These are phyloP conservation scores for Oryza australiensis DNA, from an alignment of 176 grass and related monocot species.

Conservation along the genomic window DNA sequence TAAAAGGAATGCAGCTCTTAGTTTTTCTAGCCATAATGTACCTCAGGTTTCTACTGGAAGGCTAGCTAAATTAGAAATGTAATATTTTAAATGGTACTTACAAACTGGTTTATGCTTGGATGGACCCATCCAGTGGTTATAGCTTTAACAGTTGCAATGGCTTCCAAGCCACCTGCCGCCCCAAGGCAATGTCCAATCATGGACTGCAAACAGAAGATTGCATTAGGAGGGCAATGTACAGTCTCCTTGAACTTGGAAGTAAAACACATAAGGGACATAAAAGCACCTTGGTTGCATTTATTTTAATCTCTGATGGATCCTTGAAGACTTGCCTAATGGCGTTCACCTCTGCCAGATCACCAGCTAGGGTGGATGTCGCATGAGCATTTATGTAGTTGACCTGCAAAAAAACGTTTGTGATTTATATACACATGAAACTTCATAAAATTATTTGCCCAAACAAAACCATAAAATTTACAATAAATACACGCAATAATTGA, in stretches of 20 bases:
- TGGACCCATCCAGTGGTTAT: conserved; percentile 97
- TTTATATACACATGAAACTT: conserved; percentile 2
- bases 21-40: conserved; percentile 10
- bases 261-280: neutral
- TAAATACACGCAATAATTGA: neutral
- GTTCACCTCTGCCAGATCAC: conserved; percentile 95
- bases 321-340: conserved; percentile 96
- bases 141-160: conserved; percentile 92
- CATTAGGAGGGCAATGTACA: conserved; percentile 36
- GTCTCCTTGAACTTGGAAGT: neutral
- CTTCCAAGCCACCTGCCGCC: conserved; percentile 93
- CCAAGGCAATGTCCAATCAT: conserved; percentile 99
- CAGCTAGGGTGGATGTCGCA: conserved; percentile 93
- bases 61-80: neutral
- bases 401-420: conserved; percentile 44
- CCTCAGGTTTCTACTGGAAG: neutral
- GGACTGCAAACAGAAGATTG: conserved; percentile 55
- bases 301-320: conserved; percentile 73
- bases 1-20: conserved; percentile 10
- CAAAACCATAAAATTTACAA: conserved; percentile 19
- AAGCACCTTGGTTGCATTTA: conserved; percentile 91
- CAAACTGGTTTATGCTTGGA: conserved; percentile 98
- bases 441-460: neutral
- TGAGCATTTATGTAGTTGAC: conserved; percentile 98
- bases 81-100: conserved; percentile 48